Base-by-base conservation (phyloP, 306 rosid species). In the Vicia villosa region DNA sequence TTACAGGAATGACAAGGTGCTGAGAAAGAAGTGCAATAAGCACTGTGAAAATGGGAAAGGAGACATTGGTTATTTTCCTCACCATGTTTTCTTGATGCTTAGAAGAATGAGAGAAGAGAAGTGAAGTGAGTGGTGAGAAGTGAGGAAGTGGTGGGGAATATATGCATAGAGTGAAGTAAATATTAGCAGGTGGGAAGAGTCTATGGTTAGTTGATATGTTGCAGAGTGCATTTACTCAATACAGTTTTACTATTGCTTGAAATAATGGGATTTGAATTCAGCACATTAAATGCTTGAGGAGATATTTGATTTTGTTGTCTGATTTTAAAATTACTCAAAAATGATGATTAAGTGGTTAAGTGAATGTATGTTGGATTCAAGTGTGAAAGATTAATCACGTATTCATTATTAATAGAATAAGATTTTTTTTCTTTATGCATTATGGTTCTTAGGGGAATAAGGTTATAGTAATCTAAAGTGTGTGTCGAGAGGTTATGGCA, bases 191-290 rank as follows among this genome's bases (percentile, higher is more conserved):
- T 87, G 92, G 76, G 82, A 77, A 68, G 81, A 82, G 84, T 75
- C 12, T 83, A 82, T 26, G 77, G 89, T 85, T 95, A 69, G 99
- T 86, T 95, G 96, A 84, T 79, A 34, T 69, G 14, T 55, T 74
- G 87, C 88, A 70, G 88, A 80, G 41, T 73, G 86, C 92, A 95
- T 89, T 95, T 91, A 95, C 78, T 88, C 83, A 14, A 56, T 56
- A 26, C 20, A 21, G 13, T 52, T 52, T 11, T 52, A 52, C 6
- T 50, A 19, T 50, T 20, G 21, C 7, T 52, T 52, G 59, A 1
- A 21, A 52, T 52, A 21, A 52, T 21, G 8, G 15, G 7, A 52
- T 21, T 52, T 52, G 4, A 52, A 10, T 20, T 52, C 59, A 52
- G 21, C 4, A 17, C 56, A 50, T 50, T 50, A 17, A 19, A 19